These are phyloP conservation scores for Russula lepida DNA, from an alignment of 768 basidiomycete genomes.

Conservation along the genomic window DNA sequence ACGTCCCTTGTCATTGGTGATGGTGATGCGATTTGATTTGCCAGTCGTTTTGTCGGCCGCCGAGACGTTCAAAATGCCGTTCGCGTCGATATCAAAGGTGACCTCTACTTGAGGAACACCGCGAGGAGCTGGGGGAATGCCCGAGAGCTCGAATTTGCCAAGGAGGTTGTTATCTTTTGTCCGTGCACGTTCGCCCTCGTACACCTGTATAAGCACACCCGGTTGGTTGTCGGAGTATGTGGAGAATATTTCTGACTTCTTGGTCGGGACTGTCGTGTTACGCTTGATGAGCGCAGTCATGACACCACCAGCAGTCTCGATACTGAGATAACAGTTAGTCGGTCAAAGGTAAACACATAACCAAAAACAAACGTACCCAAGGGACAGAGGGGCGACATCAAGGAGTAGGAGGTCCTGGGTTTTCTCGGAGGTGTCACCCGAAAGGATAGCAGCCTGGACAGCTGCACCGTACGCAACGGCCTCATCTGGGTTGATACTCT, in stretches of 20 bases:
- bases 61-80: conserved; percentile 93
- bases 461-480: conserved; percentile 98
- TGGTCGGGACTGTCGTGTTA: conserved; percentile 97
- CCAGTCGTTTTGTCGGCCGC: conserved; percentile 96
- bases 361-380: conserved; percentile 31
- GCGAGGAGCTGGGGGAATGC: conserved; percentile 93
- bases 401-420: conserved; percentile 94
- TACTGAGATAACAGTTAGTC: conserved; percentile 36
- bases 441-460: conserved; percentile 95
- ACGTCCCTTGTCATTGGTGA: conserved; percentile 95
- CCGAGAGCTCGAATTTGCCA: conserved; percentile 96
- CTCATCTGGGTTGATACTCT: conserved; percentile 99
- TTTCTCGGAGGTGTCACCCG: conserved; percentile 96
- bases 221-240: conserved; percentile 99
- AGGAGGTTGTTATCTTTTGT: conserved; percentile 99
- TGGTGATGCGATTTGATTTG: conserved; percentile 89
- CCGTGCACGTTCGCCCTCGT: conserved; percentile 96
- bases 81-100: conserved; percentile 96
- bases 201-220: conserved; percentile 96
- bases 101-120: conserved; percentile 98
- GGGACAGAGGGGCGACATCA: conserved; percentile 84
- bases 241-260: conserved; percentile 98
- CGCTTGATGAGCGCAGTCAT: conserved; percentile 98
- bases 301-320: conserved; percentile 98
- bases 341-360: conserved; percentile 26